Percentiles rank a stretch among this genome's conserved stretches.
Conservation (phyloP, 495 filamentous ascomycete genomes). For the Collariella sp. region DNA sequence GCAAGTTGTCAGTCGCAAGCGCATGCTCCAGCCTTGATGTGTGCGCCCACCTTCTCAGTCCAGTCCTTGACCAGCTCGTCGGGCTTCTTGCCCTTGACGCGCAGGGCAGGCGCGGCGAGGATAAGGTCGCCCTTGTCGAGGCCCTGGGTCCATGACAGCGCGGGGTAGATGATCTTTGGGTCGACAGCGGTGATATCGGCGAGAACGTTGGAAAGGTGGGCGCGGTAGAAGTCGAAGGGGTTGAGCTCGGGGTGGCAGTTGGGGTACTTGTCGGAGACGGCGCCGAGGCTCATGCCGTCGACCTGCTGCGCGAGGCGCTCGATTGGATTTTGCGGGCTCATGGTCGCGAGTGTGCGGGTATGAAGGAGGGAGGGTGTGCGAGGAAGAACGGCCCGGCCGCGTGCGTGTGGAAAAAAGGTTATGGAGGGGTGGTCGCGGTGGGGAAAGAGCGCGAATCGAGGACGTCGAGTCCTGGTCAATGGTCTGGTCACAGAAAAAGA, state of each 20-base stretch:
- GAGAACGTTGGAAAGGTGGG: conserved; percentile 68
- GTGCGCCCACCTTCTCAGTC: conserved; percentile 49
- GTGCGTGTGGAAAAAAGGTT: conserved; percentile 12
- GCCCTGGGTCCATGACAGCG: conserved; percentile 70
- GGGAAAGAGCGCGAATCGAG: conserved; percentile 10
- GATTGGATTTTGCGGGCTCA: conserved; percentile 22
- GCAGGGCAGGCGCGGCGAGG: conserved; percentile 68
- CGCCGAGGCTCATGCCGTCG: conserved; percentile 32
- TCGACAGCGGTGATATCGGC: conserved; percentile 67
- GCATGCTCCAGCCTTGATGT: background rate
- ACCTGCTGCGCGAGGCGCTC: conserved; percentile 33
- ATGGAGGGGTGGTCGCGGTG: conserved; percentile 9
- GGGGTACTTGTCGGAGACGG: conserved; percentile 39
- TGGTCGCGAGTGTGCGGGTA: conserved; percentile 20
- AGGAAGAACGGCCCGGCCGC: conserved; percentile 9
- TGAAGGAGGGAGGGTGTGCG: conserved; percentile 6
- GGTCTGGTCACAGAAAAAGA: conserved; percentile 5
- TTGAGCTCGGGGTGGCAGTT: conserved; percentile 62
- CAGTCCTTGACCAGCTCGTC: conserved; percentile 62
- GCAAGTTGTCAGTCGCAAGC: conserved; percentile 4
- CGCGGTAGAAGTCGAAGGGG: conserved; percentile 79
- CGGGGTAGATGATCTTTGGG: conserved; percentile 63
- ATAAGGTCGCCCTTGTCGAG: conserved; percentile 86
- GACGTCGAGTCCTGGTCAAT: conserved; percentile 10
- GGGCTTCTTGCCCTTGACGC: conserved; percentile 76